Evolutionary conservation across 495 filamentous ascomycete genomes (phyloP), one percentile per base, ranked within the genome.

Genomic region (Tuber microsphaerosporum): DNA sequence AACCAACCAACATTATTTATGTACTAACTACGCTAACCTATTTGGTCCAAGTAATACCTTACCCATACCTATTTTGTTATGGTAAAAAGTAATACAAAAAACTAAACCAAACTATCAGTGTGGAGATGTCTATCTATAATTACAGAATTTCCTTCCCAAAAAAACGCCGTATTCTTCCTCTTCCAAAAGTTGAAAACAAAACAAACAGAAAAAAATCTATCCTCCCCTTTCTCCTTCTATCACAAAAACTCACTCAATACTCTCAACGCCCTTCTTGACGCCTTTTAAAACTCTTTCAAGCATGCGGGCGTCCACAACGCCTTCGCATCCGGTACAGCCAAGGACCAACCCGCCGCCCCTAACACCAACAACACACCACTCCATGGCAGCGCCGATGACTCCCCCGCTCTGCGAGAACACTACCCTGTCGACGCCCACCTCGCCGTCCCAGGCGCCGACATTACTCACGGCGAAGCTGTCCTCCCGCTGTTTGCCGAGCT

Each of bases 381-480:
- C 81, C 46, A 87, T 75, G 22, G 83, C 85, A 74, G 76, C 75
- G 1, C 85, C 85, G 10, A 82, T 81, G 6, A 86, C 86, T 77
- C 75, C 84, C 17, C 85, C 85, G 77, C 85, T 84, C 79, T 88
- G 87, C 9, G 86, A 86, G 71, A 88, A 88, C 2, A 86, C 65
- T 72, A 85, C 72, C 1, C 85, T 77, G 2, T 81, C 75, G 7
- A 72, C 74, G 44, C 69, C 75, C 37, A 14, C 74, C 71, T 77
- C 71, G 37, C 74, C 70, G 37, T 83, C 83, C 70, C 85, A 77
- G 26, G 83, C 83, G 0, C 86, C 86, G 4, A 88, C 45, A 82
- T 87, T 88, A 12, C 85, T 87, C 17, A 88, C 70, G 75, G 86
- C 86, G 69, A 84, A 85, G n/a, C 81, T 83, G 26, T 80, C 74